Evolutionary conservation across 225 moss, liverwort and hornwort species (phyloP).

Genomic region (Pleurozium schreberi): DNA sequence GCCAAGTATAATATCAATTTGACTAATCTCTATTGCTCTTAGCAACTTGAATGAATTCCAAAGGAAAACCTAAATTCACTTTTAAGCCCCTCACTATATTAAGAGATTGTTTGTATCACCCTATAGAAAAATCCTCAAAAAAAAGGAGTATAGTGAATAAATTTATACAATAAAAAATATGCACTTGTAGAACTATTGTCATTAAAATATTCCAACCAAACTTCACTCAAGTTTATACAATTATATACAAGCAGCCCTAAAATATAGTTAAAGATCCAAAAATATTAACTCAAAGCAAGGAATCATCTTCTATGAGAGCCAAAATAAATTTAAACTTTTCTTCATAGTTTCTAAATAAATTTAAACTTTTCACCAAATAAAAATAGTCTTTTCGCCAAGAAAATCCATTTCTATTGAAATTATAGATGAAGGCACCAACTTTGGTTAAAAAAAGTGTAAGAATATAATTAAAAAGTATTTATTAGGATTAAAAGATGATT

Average conservation of each 20-base stretch:
- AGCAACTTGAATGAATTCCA: neutral
- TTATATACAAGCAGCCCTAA: rapidly evolving
- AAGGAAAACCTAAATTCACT: neutral
- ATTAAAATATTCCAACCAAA: neutral
- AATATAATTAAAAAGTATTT: neutral
- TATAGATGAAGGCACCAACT: too few relatives aligned
- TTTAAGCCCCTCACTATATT: neutral
- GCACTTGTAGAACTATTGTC: neutral
- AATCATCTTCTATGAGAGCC: neutral
- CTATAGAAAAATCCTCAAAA: too few relatives aligned
- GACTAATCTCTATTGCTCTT: neutral
- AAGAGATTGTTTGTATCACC: neutral
- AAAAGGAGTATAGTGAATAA: too few relatives aligned
- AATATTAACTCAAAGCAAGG: neutral
- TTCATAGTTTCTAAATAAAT: too few relatives aligned
- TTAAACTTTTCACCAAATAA: too few relatives aligned
- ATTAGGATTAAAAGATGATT: neutral
- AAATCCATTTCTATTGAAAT: neutral
- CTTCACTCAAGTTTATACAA: neutral
- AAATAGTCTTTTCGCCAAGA: neutral
- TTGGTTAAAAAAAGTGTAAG: too few relatives aligned
- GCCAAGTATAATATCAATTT: rapidly evolving
- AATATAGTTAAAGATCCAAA: neutral
- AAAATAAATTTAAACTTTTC: too few relatives aligned
- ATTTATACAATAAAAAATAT: neutral